phyloP scores from a whole-genome alignment of 1,284 basidiomycete species.

The Marasmius fiardii region DNA sequence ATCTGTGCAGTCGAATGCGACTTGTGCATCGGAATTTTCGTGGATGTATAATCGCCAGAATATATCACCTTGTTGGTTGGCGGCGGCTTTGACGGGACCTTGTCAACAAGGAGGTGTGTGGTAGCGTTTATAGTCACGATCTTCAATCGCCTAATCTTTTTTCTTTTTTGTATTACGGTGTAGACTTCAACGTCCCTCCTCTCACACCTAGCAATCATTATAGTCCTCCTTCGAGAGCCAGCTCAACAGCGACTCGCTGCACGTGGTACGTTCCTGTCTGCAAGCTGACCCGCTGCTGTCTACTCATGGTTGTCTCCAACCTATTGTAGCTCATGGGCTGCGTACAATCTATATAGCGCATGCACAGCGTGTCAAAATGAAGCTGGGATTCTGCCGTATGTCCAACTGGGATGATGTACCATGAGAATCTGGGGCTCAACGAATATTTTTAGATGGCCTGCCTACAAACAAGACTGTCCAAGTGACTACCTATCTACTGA shows the following conservation, averaged over 20 bases:
- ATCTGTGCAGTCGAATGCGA: not conserved
- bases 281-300: not conserved
- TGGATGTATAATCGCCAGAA: not conserved
- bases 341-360: conserved; percentile 11
- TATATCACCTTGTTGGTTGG: not conserved
- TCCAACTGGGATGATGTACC: not conserved
- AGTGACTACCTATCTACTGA: conserved; percentile 2
- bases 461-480: conserved; percentile 1
- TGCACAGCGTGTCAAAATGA: conserved; percentile 10
- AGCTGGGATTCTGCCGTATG: conserved; percentile 3
- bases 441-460: conserved; percentile 2
- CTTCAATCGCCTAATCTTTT: not conserved
- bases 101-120: not conserved
- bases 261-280: conserved; percentile 1
- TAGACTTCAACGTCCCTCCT: conserved; percentile 6
- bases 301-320: not conserved
- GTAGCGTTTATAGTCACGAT: not conserved
- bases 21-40: not conserved
- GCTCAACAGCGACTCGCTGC: not conserved
- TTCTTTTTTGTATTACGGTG: too few relatives aligned
- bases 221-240: not conserved
- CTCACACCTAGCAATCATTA: not conserved
- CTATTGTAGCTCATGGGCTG: conserved; percentile 8
- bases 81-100: not conserved
- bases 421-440: not conserved